Percentiles rank a stretch among this genome's conserved stretches.
These are phyloP conservation scores for Syncephalastrum contaminatum DNA, from an alignment of 371 early-diverging fungal species.

Conservation along the genomic window DNA sequence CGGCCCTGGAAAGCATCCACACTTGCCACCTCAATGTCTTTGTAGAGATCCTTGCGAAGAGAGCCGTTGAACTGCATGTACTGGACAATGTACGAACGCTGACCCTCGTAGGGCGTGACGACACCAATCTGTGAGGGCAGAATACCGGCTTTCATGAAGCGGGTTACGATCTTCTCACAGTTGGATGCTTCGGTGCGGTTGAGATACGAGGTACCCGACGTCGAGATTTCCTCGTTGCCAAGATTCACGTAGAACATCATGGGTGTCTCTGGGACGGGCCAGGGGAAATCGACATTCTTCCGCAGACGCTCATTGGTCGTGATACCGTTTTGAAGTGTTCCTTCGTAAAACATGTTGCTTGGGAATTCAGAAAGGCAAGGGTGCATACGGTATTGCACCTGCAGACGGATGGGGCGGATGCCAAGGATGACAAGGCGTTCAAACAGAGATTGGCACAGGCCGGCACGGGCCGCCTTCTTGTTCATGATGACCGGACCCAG, in stretches of 20 bases:
- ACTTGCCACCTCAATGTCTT: constrained; percentile 96
- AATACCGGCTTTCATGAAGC: constrained; percentile 88
- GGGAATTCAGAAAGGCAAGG: constrained; percentile 97
- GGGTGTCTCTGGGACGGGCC: constrained; percentile 92
- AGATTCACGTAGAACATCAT: constrained; percentile 95
- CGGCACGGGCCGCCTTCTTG: constrained; percentile 95
- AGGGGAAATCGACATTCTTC: constrained; percentile 88
- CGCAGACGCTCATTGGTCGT: constrained; percentile 90
- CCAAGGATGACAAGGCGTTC: constrained; percentile 94
- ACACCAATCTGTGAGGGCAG: constrained; percentile 95
- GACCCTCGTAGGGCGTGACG: constrained; percentile 99
- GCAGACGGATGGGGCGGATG: constrained; percentile 90
- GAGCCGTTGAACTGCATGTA: constrained; percentile 95
- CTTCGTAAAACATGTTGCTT: constrained; percentile 99
- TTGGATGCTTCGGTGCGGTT: constrained; percentile 91
- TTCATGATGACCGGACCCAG: constrained; percentile 97
- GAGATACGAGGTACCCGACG: constrained; percentile 95
- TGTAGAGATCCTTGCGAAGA: constrained; percentile 88
- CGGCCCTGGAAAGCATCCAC: constrained; percentile 99
- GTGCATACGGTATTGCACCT: constrained; percentile 99
- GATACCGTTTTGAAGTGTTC: constrained; percentile 95
- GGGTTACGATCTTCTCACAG: constrained; percentile 93
- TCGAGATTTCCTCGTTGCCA: constrained; percentile 95
- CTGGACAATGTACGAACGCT: constrained; percentile 90
- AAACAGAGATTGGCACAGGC: constrained; percentile 95